Base-by-base conservation (phyloP, 2,329 filamentous ascomycete genomes). In the Penicillium corylophilum region DNA sequence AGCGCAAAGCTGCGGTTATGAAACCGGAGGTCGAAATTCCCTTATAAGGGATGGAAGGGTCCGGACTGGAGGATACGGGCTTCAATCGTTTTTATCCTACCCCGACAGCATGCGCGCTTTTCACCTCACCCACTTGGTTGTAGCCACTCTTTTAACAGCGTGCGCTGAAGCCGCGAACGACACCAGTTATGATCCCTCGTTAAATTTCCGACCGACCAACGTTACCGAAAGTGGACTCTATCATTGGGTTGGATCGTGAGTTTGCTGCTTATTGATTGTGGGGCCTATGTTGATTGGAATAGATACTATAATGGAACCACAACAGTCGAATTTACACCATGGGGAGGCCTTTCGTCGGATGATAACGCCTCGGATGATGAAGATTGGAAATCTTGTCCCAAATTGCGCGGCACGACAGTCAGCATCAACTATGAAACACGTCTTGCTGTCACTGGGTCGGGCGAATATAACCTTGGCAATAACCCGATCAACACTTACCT, bases 301-400 rank as follows among this genome's bases (percentile, higher is more conserved):
- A 45, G 43, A 8, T 45, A 45, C 20, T 45, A 35, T 20, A 45
- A 45, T 16, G 43, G 43, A 10, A 36, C 43, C n/a, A 45, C 43
- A 4, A 10, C 9, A 13, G 6, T 45, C 10, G 33, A 35, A 43
- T 35, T 43, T 20, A 24, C 20, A 16, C 38, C 38, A 4, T 40
- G n/a, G 20, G 23, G 20, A 13, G 38, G 38, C 8, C 38, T 40
- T 10, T 24, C 38, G 8, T 23, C 38, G 23, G 23, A 40, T 24
- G 38, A 40, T 36, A 20, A 5, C 38, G 13, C n/a, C n/a, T n/a
- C n/a, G n/a, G n/a, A 36, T 12, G 33, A 36, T 20, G 33, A 12
- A 36, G 16, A 9, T 3, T 40, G 20, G 15, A 2, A n/a, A 15
- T 40, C 38, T 16, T 40, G 38, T 40, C 38, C 38, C 20, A 40